Percentiles rank a stretch among this genome's conserved stretches.
Evolutionary conservation across 352 stramenopile genomes (phyloP).

Genomic region (Lagenidium sp.): DNA sequence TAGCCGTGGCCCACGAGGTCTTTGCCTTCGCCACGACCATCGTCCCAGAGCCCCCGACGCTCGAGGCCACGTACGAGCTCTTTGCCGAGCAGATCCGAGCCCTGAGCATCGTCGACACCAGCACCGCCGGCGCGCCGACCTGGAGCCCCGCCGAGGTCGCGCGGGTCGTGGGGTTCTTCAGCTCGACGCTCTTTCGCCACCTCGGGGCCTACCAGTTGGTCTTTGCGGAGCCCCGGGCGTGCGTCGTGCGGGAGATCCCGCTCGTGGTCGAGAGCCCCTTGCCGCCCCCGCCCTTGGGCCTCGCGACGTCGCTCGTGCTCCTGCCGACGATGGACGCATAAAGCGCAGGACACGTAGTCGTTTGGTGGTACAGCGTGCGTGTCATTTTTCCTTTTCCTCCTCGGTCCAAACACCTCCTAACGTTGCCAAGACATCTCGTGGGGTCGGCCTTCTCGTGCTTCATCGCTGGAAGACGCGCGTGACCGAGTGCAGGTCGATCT

Average conservation of each 20-base stretch:
- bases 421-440: too few species aligned
- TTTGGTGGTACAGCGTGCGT: too few species aligned
- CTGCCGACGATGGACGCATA: too few species aligned
- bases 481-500: slow-evolving; percentile 52
- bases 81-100: slow-evolving; percentile 14
- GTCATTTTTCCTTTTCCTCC: too few species aligned
- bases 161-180: slow-evolving; percentile 58
- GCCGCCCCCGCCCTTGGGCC: slow-evolving; percentile 20
- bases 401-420: too few species aligned
- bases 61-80: slow-evolving; percentile 10
- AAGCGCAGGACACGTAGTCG: too few species aligned
- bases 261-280: slow-evolving; percentile 45
- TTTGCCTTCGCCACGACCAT: slow-evolving; percentile 38
- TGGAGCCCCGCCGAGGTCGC: slow-evolving; percentile 22
- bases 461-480: slow-evolving; percentile 26
- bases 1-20: slow-evolving; percentile 40
- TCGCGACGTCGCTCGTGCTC: slow-evolving; percentile 15
- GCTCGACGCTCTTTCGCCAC: slow-evolving; percentile 60
- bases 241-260: slow-evolving; percentile 17
- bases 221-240: slow-evolving; percentile 20
- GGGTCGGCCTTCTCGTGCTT: too few species aligned
- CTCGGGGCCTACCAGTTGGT: slow-evolving; percentile 52
- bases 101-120: slow-evolving; percentile 7
- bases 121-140: not conserved
- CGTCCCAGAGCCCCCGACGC: slow-evolving; percentile 1